phyloP scores from a whole-genome alignment of 768 basidiomycete species.

The Terana coerulea region DNA sequence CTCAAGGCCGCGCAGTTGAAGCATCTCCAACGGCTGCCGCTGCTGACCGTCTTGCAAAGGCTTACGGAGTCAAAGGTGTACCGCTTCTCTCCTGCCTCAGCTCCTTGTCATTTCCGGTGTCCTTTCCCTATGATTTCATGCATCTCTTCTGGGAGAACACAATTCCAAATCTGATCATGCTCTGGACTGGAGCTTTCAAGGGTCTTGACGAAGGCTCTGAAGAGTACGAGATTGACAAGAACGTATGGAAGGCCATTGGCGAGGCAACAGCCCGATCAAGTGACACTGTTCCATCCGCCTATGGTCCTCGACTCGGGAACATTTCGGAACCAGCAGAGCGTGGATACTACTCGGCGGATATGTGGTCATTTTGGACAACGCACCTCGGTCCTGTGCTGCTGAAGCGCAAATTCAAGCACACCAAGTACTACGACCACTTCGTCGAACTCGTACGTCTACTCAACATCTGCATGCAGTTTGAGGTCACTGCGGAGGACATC shows the following conservation, averaged over 20 bases:
- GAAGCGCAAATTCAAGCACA: constrained; percentile 24
- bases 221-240: constrained; percentile 25
- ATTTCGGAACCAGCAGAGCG: constrained; percentile 24
- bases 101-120: constrained; percentile 34
- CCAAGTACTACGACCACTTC: constrained; percentile 40
- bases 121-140: constrained; percentile 48
- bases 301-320: constrained; percentile 34
- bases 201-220: constrained; percentile 26
- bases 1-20: constrained; percentile 13
- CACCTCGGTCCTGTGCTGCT: constrained; percentile 39
- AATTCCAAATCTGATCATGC: constrained; percentile 34
- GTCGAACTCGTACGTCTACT: constrained; percentile 35
- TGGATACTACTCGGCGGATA: constrained; percentile 32
- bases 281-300: constrained; percentile 35
- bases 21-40: constrained; percentile 3
- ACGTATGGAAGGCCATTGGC: constrained; percentile 41
- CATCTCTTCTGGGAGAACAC: constrained; percentile 46
- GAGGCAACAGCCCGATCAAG: constrained; percentile 28
- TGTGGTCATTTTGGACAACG: constrained; percentile 36
- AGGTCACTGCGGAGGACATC: constrained; percentile 19
- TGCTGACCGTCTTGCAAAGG: constrained; percentile 13
- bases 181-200: constrained; percentile 42
- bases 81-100: constrained; percentile 29
- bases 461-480: constrained; percentile 34
- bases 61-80: constrained; percentile 21